Evolutionary conservation across 2,329 filamentous ascomycete species (phyloP).

Genomic region (Chaetomiaceae sp.): DNA sequence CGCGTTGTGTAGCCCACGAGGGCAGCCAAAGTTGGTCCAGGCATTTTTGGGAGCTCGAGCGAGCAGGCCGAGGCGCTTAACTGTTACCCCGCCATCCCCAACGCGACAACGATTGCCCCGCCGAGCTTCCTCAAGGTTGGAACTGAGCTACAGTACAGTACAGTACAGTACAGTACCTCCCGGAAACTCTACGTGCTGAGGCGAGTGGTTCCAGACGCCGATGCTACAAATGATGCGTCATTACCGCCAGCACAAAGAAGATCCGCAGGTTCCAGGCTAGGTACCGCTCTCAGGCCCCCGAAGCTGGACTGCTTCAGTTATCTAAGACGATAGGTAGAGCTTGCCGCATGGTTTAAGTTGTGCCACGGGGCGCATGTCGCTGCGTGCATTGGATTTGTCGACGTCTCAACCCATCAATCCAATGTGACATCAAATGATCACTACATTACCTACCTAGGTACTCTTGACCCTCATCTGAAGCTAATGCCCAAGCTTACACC

Average conservation of each 20-base stretch:
- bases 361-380: too few relatives aligned
- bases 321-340: not conserved
- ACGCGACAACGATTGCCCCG: constrained; percentile 13
- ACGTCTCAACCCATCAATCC: too few relatives aligned
- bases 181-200: too few relatives aligned
- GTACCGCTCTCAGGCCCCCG: not conserved
- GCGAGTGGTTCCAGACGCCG: constrained; percentile 21
- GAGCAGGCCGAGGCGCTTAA: not conserved
- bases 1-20: not conserved
- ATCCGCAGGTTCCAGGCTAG: constrained; percentile 7
- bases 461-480: too few relatives aligned
- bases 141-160: not conserved
- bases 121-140: not conserved
- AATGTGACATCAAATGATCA: too few relatives aligned
- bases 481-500: too few relatives aligned
- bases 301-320: not conserved
- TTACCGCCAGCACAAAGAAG: not conserved
- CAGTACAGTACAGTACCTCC: too few relatives aligned
- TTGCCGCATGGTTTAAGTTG: not conserved
- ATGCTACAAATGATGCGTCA: constrained; percentile 30
- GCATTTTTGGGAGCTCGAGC: not conserved
- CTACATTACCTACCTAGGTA: too few relatives aligned
- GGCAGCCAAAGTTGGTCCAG: not conserved
- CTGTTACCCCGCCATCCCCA: not conserved
- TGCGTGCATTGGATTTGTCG: too few relatives aligned